phyloP scores from a whole-genome alignment of 331 rosid genomes.

The Malus hybrid region DNA sequence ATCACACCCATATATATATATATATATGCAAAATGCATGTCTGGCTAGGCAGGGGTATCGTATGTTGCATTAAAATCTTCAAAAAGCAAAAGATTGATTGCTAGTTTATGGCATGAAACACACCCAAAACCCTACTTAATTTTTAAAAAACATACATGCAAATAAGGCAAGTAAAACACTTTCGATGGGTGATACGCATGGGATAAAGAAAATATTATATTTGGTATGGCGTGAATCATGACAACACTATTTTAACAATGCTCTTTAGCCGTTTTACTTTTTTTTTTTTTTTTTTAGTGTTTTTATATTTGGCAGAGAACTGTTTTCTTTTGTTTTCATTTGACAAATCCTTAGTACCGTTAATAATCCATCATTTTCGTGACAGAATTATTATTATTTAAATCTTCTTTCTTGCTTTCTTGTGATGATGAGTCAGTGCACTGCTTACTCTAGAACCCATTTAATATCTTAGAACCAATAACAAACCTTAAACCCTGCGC shows the following conservation, averaged over 20 bases:
- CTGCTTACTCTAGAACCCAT: no score
- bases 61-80: not conserved
- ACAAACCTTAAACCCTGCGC: no score
- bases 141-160: not conserved
- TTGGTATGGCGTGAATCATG: slow-evolving; percentile 12
- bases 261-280: not conserved
- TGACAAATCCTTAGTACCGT: no score
- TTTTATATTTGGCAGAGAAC: not conserved
- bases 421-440: no score
- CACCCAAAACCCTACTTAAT: not conserved
- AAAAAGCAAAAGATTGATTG: not conserved
- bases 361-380: no score
- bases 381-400: no score
- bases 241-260: not conserved
- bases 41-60: not conserved
- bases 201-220: slow-evolving; percentile 7
- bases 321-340: not conserved
- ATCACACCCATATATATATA: no score
- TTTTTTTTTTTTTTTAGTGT: not conserved
- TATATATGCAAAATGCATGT: not conserved
- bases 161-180: slow-evolving; percentile 3
- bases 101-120: not conserved
- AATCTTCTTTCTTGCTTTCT: no score
- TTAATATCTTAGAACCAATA: no score
- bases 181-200: not conserved